These are phyloP conservation scores for Tremella yokohamensis DNA, from an alignment of 768 basidiomycete genomes.

Conservation along the genomic window DNA sequence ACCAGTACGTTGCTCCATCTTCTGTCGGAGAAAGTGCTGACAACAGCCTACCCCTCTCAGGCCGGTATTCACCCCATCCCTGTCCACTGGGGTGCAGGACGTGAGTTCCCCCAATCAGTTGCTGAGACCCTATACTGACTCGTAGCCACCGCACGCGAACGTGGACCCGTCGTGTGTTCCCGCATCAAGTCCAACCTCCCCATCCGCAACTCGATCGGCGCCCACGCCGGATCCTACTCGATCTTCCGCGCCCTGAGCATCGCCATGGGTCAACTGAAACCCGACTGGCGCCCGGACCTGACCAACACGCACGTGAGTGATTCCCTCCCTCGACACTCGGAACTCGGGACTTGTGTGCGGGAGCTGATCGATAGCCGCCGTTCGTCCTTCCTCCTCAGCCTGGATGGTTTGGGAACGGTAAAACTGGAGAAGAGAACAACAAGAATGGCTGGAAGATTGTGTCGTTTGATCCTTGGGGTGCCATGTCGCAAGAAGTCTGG, in stretches of 20 bases:
- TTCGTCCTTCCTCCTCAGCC: slow-evolving; percentile 72
- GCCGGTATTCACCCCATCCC: slow-evolving; percentile 77
- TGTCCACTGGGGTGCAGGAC: slow-evolving; percentile 72
- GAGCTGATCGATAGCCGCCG: slow-evolving; percentile 72
- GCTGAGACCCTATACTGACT: not conserved
- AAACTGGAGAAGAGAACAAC: slow-evolving; percentile 22
- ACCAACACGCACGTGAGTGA: slow-evolving; percentile 40
- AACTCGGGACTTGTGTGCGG: slow-evolving; percentile 38
- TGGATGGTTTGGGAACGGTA: slow-evolving; percentile 59
- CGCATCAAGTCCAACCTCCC: slow-evolving; percentile 65
- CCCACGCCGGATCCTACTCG: slow-evolving; percentile 88
- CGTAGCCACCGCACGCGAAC: slow-evolving; percentile 56
- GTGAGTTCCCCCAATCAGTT: slow-evolving; percentile 9
- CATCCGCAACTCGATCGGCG: slow-evolving; percentile 86
- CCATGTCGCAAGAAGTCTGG: slow-evolving; percentile 61
- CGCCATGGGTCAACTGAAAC: slow-evolving; percentile 60
- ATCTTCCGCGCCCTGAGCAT: slow-evolving; percentile 91
- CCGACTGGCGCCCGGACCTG: slow-evolving; percentile 48
- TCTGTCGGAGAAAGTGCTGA: not conserved
- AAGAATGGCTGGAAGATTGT: slow-evolving; percentile 72
- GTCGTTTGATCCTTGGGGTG: slow-evolving; percentile 90
- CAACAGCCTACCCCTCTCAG: slow-evolving; percentile 79
- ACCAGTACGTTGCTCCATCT: slow-evolving; percentile 62
- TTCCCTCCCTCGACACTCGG: not conserved
- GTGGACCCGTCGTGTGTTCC: slow-evolving; percentile 85